Evolutionary conservation across 352 stramenopile species (phyloP), one percentile per base, ranked within the genome.

Genomic region (Blastocystis sp.): DNA sequence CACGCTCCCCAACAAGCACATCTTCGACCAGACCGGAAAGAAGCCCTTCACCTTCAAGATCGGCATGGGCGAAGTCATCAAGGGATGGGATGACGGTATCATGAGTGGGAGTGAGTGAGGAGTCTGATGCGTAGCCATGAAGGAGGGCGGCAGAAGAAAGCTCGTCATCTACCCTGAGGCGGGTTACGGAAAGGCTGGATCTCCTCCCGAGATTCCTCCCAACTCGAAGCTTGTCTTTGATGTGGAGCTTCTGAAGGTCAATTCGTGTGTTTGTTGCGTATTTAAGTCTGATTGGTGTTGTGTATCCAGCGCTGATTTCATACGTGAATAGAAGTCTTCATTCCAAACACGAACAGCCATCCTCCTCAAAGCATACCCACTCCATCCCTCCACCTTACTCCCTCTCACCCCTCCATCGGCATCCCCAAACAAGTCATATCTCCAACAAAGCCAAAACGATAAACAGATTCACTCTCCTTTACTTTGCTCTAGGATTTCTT

Each of bases 181-280:
- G 91, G 95, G 91, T 63, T 98, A 98, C 91, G 95, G 94, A 26
- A 93, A 94, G 91, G 80, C 91, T 63, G 95, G 95, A 39, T 93
- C 93, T 31, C 93, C 94, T 31, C 92, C 92, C 24, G 92, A 94
- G 19, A 97, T 98, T 77, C 95, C 95, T 10, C 94, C 95, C 51
- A 92, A 97, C 90, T 92, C 94, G 4, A 94, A 96, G 90, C 92
- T 98, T 33, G 90, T 97, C 60, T 98, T 98, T 79, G 95, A 97
- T 37, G 93, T 98, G 2, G 95, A 98, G 91, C 92, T 98, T 61
- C 90, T 97, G 21, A 93, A 96, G 66, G 79, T 89, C 19, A 74
- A 80, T n/a, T 89, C 59, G 33, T 29, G 13, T 80, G 29, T 80
- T 74, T 74, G 29, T 55, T 55, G 45, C n/a, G n/a, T n/a, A n/a